A percentile compares a stretch with the other conserved stretches of the same genome.
phyloP scores from a whole-genome alignment of 106 monocot species.

The Amphibolis antarctica region DNA sequence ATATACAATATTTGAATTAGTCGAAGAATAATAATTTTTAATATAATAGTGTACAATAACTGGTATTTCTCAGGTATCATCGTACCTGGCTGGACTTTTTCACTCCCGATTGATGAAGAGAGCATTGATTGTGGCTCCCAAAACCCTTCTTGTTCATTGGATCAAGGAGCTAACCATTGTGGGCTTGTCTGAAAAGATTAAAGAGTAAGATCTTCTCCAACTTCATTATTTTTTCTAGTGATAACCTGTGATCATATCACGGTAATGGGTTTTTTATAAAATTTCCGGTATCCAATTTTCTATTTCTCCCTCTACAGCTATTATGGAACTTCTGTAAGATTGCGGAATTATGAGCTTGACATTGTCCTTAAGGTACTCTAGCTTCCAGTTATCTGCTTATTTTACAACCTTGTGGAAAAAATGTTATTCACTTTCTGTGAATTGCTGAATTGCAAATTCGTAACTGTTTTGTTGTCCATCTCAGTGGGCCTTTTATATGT shows the following conservation, averaged over 20 bases:
- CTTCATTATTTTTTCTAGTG: background rate
- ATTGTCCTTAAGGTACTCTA: constrained; percentile 45
- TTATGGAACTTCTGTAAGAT: constrained; percentile 57
- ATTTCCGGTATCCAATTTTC: background rate
- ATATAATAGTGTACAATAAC: too few species aligned
- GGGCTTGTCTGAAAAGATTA: constrained; percentile 51
- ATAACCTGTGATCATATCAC: background rate
- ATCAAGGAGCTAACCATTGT: constrained; percentile 83
- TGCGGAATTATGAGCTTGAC: constrained; percentile 63
- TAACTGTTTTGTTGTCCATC: too few species aligned
- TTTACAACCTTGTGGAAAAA: too few species aligned
- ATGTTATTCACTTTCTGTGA: too few species aligned
- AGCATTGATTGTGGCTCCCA: constrained; percentile 79
- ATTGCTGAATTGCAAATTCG: too few species aligned
- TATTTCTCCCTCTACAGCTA: constrained; percentile 32
- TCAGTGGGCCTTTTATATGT: too few species aligned
- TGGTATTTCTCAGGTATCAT: constrained; percentile 55
- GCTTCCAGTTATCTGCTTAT: background rate
- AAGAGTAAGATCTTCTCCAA: constrained; percentile 42
- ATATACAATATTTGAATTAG: too few species aligned
- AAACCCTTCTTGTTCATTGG: constrained; percentile 93
- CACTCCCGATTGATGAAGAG: constrained; percentile 68
- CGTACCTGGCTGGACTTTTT: constrained; percentile 82
- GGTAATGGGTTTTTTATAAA: background rate
- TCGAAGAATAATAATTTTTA: too few species aligned